These are phyloP conservation scores for Tolypocladium tundrense DNA, from an alignment of 2,329 filamentous ascomycete genomes.

Conservation along the genomic window DNA sequence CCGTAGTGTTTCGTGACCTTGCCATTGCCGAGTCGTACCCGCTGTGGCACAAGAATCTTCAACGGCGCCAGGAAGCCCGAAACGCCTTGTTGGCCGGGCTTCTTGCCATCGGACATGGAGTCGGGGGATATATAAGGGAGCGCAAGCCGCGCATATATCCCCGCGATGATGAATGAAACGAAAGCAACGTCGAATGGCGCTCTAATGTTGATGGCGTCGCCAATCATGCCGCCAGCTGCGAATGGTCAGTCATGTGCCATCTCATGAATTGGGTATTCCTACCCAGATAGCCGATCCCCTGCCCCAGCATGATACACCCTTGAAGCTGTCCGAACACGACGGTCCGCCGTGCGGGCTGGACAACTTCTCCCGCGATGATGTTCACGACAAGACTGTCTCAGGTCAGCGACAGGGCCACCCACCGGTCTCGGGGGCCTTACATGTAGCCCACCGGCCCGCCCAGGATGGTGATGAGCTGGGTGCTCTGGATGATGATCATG, in stretches of 20 bases:
- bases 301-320: slow-evolving; percentile 57
- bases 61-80: slow-evolving; percentile 53
- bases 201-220: slow-evolving; percentile 51
- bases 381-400: slow-evolving; percentile 47
- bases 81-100: slow-evolving; percentile 21
- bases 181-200: slow-evolving; percentile 57
- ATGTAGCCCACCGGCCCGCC: slow-evolving; percentile 62
- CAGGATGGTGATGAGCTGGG: slow-evolving; percentile 57
- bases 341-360: slow-evolving; percentile 49
- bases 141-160: slow-evolving; percentile 28
- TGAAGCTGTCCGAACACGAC: slow-evolving; percentile 55
- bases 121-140: slow-evolving; percentile 42
- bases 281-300: slow-evolving; percentile 52
- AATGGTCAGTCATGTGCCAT: not conserved
- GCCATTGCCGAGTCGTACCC: slow-evolving; percentile 40
- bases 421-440: slow-evolving; percentile 13
- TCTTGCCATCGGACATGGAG: slow-evolving; percentile 21
- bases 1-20: slow-evolving; percentile 45
- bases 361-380: slow-evolving; percentile 56
- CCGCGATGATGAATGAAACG: slow-evolving; percentile 38
- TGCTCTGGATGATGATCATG: slow-evolving; percentile 58
- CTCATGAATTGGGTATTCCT: slow-evolving; percentile 8
- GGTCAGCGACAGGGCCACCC: not conserved
- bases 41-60: slow-evolving; percentile 49
- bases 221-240: slow-evolving; percentile 51